A percentile compares a stretch with the other conserved stretches of the same genome.
Conservation (phyloP, 2,329 filamentous ascomycete species). For the Calonectria multiphialidica region DNA sequence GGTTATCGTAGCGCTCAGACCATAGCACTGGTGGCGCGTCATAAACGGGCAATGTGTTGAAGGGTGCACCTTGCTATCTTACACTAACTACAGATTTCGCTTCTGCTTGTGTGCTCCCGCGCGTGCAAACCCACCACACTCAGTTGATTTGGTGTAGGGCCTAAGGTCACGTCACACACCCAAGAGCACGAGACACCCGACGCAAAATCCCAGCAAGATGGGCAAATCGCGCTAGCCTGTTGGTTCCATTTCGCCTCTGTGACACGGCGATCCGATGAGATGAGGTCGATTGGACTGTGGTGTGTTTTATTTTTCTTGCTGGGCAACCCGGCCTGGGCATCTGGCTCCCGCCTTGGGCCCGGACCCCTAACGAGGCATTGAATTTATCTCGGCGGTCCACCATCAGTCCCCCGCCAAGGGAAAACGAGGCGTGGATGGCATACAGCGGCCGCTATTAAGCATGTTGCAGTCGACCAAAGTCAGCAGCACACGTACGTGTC, state of each 20-base stretch:
- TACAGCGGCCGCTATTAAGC: not conserved
- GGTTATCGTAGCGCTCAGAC: conserved; percentile 5
- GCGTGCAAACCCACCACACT: conserved; percentile 7
- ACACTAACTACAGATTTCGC: not conserved
- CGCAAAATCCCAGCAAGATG: conserved; percentile 6
- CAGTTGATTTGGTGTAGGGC: not conserved
- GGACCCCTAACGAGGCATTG: conserved; percentile 1
- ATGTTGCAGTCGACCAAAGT: conserved; percentile 18
- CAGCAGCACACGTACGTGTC: conserved; percentile 11
- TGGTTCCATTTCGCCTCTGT: conserved; percentile 31
- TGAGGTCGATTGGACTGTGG: conserved; percentile 27
- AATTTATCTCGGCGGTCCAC: not conserved
- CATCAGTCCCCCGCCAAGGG: not conserved
- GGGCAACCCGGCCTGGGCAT: conserved; percentile 1
- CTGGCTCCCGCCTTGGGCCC: conserved; percentile 25
- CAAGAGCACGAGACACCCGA: conserved; percentile 19
- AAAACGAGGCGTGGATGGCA: not conserved
- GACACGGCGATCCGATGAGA: conserved; percentile 34
- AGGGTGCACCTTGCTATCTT: not conserved
- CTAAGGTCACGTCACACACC: not conserved
- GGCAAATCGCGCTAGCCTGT: conserved; percentile 29
- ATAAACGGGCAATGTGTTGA: not conserved
- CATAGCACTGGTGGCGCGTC: not conserved
- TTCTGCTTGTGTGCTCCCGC: not conserved
- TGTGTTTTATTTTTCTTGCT: not conserved